These are phyloP conservation scores for Aspergillus carlsbadensis DNA, from an alignment of 495 filamentous ascomycete species.

Conservation along the genomic window DNA sequence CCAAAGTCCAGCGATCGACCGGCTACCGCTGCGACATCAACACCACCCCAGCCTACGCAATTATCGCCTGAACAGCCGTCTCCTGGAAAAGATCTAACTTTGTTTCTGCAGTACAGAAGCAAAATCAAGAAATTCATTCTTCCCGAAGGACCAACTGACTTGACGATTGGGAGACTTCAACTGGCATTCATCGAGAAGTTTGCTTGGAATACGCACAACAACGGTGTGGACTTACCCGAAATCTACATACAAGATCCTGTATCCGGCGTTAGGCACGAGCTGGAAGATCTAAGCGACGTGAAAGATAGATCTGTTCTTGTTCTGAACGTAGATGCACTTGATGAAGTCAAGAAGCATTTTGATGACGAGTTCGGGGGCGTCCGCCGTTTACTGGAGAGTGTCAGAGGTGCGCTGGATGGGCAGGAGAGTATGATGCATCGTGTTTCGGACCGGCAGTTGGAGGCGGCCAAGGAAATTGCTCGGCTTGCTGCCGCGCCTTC, in stretches of 20 bases:
- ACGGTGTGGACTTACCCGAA: constrained; percentile 89
- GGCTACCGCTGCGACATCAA: constrained; percentile 27
- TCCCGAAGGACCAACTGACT: constrained; percentile 73
- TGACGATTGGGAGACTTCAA: constrained; percentile 84
- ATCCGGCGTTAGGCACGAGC: constrained; percentile 90
- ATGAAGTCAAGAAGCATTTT: constrained; percentile 95
- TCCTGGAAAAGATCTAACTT: constrained; percentile 81
- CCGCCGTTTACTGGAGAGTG: constrained; percentile 73
- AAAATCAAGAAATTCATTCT: constrained; percentile 96
- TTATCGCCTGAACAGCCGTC: constrained; percentile 71
- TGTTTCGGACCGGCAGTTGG: constrained; percentile 90
- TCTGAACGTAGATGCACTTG: constrained; percentile 89
- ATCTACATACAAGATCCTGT: constrained; percentile 97
- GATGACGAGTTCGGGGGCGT: constrained; percentile 87
- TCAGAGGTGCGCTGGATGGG: constrained; percentile 74
- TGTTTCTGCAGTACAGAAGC: constrained; percentile 96
- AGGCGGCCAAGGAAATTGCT: constrained; percentile 87
- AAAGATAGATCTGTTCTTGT: constrained; percentile 93
- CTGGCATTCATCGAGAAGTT: constrained; percentile 99
- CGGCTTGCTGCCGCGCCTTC: constrained; percentile 71
- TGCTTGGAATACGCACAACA: constrained; percentile 94
- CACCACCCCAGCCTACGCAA: constrained; percentile 45
- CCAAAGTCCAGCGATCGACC: constrained; percentile 30
- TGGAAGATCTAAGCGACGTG: constrained; percentile 92
- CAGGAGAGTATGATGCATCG: constrained; percentile 77